phyloP scores from a whole-genome alignment of 179 eudicot species.

The Spergularia azorica region DNA sequence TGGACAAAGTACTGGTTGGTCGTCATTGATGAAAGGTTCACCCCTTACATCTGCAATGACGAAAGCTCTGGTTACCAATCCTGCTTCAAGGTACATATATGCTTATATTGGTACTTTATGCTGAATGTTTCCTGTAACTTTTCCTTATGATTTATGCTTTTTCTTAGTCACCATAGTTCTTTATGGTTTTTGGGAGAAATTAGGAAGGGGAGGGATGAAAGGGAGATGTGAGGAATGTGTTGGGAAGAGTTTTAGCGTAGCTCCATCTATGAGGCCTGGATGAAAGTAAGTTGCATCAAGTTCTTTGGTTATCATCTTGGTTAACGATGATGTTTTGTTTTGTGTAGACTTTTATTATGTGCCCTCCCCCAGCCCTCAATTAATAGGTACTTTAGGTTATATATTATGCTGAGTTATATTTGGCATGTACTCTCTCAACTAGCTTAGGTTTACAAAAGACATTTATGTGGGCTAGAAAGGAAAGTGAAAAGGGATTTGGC shows the following conservation, averaged over 20 bases:
- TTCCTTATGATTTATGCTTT: not conserved
- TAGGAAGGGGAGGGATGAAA: not conserved
- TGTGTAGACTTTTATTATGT: not conserved
- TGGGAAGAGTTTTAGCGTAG: not conserved
- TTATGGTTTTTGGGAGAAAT: not conserved
- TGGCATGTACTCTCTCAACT: not conserved
- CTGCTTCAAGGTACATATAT: slow-evolving; percentile 87
- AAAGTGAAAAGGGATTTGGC: slow-evolving; percentile 3
- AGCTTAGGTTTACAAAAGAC: not conserved
- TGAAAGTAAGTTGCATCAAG: slow-evolving; percentile 4
- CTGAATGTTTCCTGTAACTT: not conserved
- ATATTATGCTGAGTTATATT: not conserved
- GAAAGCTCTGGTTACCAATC: slow-evolving; percentile 67
- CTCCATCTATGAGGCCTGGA: not conserved
- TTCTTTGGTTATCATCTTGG: not conserved
- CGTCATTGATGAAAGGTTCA: slow-evolving; percentile 83
- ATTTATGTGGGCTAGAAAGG: not conserved
- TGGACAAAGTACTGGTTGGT: slow-evolving; percentile 79
- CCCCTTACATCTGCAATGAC: slow-evolving; percentile 63
- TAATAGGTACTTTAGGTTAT: not conserved
- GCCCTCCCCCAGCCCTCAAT: not conserved
- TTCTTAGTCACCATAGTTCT: not conserved
- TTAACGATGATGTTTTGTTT: not conserved
- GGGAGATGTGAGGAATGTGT: slow-evolving; percentile 2
- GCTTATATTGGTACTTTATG: slow-evolving; percentile 7